Conservation (phyloP, 2,329 filamentous ascomycete species). For the Sphaerulina vaccinii region DNA sequence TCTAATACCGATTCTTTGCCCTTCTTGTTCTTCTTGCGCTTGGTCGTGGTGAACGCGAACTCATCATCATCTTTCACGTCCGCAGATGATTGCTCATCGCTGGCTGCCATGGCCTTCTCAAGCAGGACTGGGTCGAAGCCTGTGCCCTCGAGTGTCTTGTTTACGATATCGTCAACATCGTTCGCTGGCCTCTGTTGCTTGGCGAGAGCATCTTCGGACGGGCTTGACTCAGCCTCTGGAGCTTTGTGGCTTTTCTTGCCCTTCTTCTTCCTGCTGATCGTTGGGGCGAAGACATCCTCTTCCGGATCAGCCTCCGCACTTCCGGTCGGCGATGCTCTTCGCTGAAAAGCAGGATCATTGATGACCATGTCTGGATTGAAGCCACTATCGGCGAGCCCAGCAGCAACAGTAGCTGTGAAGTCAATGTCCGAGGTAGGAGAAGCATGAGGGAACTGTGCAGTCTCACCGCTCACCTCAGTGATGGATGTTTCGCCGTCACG, state of each 20-base stretch:
- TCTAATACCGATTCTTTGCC: slow-evolving; percentile 40
- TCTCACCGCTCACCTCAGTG: neutral
- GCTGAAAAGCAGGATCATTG: slow-evolving; percentile 41
- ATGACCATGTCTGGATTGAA: slow-evolving; percentile 48
- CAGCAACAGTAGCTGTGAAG: slow-evolving; percentile 50
- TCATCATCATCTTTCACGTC: slow-evolving; percentile 31
- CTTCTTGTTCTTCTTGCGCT: slow-evolving; percentile 49
- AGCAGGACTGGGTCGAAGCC: slow-evolving; percentile 38
- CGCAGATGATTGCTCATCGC: slow-evolving; percentile 28
- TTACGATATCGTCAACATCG: slow-evolving; percentile 39
- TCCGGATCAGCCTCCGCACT: slow-evolving; percentile 38
- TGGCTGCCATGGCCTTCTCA: slow-evolving; percentile 38
- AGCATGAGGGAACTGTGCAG: neutral
- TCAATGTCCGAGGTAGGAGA: slow-evolving; percentile 39
- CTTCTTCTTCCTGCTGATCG: slow-evolving; percentile 34
- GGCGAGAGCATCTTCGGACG: neutral
- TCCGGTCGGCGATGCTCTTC: slow-evolving; percentile 37
- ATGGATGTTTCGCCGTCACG: neutral
- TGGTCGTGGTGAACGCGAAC: slow-evolving; percentile 38
- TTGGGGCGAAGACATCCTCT: slow-evolving; percentile 28
- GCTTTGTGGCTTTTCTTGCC: slow-evolving; percentile 34
- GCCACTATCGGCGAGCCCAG: slow-evolving; percentile 47
- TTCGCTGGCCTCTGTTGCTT: slow-evolving; percentile 18
- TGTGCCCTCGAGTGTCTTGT: slow-evolving; percentile 37
- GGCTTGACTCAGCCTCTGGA: too few relatives aligned